A percentile compares a stretch with the other conserved stretches of the same genome.
Conservation (phyloP, 805 yeast genomes). For the Lipomyces anomalus region DNA sequence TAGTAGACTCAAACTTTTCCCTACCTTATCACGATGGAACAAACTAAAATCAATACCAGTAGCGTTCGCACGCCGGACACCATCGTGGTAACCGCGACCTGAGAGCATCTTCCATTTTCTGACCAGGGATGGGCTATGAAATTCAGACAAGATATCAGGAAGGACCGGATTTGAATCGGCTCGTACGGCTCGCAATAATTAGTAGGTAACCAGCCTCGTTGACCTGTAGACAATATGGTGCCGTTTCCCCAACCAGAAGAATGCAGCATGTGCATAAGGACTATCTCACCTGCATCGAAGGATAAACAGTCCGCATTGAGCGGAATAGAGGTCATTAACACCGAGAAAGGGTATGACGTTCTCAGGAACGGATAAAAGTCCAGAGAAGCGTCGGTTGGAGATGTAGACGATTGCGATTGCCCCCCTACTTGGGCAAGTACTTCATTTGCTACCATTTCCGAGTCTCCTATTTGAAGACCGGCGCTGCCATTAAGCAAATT, state of each 20-base stretch:
- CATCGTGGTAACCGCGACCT: constrained; percentile 35
- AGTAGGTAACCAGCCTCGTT: constrained; percentile 41
- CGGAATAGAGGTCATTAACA: background rate
- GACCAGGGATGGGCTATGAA: constrained; percentile 32
- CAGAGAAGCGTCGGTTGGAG: background rate
- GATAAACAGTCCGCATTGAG: background rate
- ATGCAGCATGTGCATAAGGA: constrained; percentile 36
- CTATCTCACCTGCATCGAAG: constrained; percentile 34
- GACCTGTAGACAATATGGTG: constrained; percentile 33
- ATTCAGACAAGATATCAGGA: constrained; percentile 34
- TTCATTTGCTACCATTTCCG: too few relatives aligned
- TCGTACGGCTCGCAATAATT: constrained; percentile 39
- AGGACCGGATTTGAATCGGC: constrained; percentile 32
- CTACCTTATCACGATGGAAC: too few relatives aligned
- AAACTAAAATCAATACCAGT: constrained; percentile 20
- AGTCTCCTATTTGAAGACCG: too few relatives aligned
- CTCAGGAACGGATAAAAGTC: background rate
- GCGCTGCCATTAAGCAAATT: too few relatives aligned
- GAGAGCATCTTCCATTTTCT: constrained; percentile 27
- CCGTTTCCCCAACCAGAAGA: constrained; percentile 43
- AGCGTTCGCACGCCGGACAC: constrained; percentile 37
- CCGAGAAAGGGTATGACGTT: background rate
- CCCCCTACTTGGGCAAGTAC: too few relatives aligned
- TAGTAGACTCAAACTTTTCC: too few relatives aligned
- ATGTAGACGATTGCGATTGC: too few relatives aligned